Base-by-base conservation (phyloP, 768 basidiomycete genomes). In the Mycena indigotica region DNA sequence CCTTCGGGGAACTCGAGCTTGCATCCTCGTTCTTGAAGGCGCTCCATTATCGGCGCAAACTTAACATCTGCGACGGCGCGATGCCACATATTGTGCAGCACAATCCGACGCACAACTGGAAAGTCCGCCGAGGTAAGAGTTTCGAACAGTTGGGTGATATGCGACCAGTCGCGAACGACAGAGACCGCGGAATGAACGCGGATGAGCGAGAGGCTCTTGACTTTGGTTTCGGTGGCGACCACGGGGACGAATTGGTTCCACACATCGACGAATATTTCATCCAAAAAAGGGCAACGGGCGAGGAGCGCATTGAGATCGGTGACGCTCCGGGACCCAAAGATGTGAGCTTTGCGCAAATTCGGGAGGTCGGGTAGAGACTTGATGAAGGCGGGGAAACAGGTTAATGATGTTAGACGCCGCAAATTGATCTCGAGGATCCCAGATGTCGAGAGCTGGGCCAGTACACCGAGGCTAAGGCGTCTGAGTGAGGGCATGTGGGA, bases 21-120 rank as follows among this genome's bases (percentile, higher is more conserved):
- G 32, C 32, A 35, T 35, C 32, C 32, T 35, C 32, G 8, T 16
- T 21, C 41, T 44, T 21, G 13, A 21, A 44, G 41, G 6, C 13
- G 8, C 6, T 44, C 41, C 8, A 13, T 6, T 44, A 44, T 23
- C 41, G 41, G 41, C 41, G 8, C 41, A 23, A 44, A 44, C 8
- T 44, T 44, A 5, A 19, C 15, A 19, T 44, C 41, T 8, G 12
- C 13, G 41, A 44, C 23, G 21, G 23, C 41, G 15, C 41, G 41
- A 44, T 44, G 21, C 41, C 41, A 44, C 41, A 21, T 23, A 44
- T 44, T 44, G 46, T 48, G 46, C 46, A 48, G 25, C 21, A 48
- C 25, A 24, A 48, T n/a, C 6, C 46, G 46, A 8, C 25, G 46
- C 46, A 48, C 46, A 12, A 48, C 6, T 21, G 46, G 46, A 28